Conservation (phyloP, 106 monocot genomes). For the Gastrodia elata region DNA sequence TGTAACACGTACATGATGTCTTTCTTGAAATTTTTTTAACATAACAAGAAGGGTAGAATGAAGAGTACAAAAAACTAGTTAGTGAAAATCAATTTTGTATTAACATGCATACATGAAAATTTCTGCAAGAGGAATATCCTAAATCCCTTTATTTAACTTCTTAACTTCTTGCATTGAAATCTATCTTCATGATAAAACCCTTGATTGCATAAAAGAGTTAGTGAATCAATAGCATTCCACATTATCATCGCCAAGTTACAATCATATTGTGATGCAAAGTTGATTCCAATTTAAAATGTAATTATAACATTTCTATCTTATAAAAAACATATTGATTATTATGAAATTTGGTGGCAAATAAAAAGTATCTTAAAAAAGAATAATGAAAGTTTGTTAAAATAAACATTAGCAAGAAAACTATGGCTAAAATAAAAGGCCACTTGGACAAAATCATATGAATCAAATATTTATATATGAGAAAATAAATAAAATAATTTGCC, state of each 20-base stretch:
- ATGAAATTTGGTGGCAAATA: background rate
- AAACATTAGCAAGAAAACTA: background rate
- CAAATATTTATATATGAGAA: background rate
- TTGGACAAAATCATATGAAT: background rate
- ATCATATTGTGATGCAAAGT: background rate
- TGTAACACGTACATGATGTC: too few relatives aligned
- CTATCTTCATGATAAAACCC: background rate
- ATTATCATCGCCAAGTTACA: background rate
- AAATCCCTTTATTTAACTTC: background rate
- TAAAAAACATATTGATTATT: background rate
- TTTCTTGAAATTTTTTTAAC: too few relatives aligned
- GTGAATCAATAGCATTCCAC: background rate
- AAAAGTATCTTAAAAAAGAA: background rate
- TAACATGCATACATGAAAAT: background rate
- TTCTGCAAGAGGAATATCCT: background rate
- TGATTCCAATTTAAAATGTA: background rate
- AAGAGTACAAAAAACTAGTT: too few relatives aligned
- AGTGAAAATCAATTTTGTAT: too few relatives aligned
- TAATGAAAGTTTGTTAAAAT: background rate
- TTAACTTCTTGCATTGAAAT: background rate
- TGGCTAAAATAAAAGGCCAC: background rate
- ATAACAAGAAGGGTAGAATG: too few relatives aligned
- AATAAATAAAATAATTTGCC: background rate
- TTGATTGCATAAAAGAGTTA: background rate
- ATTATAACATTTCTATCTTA: background rate